Conservation (phyloP, 2,329 filamentous ascomycete genomes). For the Venturiaceae sp. region DNA sequence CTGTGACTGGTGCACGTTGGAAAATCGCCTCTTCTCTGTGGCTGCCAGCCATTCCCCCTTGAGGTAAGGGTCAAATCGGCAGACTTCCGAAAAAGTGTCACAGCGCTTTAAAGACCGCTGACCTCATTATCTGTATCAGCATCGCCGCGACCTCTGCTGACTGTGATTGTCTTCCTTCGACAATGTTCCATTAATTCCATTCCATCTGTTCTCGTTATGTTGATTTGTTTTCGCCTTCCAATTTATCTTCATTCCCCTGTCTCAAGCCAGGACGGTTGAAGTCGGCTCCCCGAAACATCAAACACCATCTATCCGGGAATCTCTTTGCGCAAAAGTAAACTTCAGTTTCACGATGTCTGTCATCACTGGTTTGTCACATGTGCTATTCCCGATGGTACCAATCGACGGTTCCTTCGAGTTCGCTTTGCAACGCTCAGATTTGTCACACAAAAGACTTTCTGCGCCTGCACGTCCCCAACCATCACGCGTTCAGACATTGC, state of each 20-base stretch:
- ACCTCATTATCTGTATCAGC: not conserved
- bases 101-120: not conserved
- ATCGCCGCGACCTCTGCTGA: not conserved
- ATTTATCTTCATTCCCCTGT: not conserved
- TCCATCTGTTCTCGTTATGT: not conserved
- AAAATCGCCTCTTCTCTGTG: not conserved
- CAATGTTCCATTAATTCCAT: not conserved
- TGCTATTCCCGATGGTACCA: not conserved
- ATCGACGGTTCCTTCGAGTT: not conserved
- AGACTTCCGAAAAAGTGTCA: not conserved
- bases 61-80: not conserved
- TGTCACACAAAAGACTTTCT: not conserved
- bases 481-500: not conserved
- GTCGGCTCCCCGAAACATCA: not conserved
- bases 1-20: conserved; percentile 5
- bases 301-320: not conserved
- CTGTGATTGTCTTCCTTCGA: not conserved
- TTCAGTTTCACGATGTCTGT: not conserved
- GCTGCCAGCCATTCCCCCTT: not conserved
- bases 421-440: not conserved
- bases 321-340: not conserved
- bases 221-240: not conserved
- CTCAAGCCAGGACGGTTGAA: not conserved
- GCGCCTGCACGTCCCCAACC: not conserved
- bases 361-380: not conserved